These are phyloP conservation scores for Ramaria sp. DNA, from an alignment of 768 basidiomycete species.

Conservation along the genomic window DNA sequence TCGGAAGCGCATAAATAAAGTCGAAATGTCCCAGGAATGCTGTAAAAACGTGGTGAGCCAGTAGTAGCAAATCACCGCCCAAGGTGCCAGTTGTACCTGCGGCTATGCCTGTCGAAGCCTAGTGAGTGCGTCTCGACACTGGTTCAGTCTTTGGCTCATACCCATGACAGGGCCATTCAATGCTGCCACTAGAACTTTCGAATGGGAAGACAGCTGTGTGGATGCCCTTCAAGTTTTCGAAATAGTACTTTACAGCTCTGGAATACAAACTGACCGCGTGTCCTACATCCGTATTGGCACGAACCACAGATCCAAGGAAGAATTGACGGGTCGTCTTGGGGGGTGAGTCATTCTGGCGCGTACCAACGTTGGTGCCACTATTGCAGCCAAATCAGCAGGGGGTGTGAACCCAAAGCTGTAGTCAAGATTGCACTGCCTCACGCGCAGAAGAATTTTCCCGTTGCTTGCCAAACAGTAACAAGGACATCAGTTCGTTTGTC, in stretches of 20 bases:
- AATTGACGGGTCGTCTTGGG: slow-evolving; percentile 29
- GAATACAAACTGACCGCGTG: slow-evolving; percentile 40
- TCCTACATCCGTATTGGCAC: slow-evolving; percentile 47
- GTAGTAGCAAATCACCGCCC: background rate
- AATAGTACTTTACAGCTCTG: background rate
- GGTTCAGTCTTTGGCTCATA: slow-evolving; percentile 14
- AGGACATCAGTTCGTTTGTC: slow-evolving; percentile 50
- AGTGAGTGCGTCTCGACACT: slow-evolving; percentile 1
- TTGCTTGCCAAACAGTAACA: slow-evolving; percentile 61
- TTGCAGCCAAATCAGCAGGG: background rate
- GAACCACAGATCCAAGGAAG: slow-evolving; percentile 34
- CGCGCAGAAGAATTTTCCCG: slow-evolving; percentile 68
- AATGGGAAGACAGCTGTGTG: slow-evolving; percentile 51
- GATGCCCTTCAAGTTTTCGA: background rate
- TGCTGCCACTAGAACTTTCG: slow-evolving; percentile 59
- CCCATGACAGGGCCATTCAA: slow-evolving; percentile 72
- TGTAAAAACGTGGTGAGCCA: slow-evolving; percentile 16
- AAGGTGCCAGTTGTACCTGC: slow-evolving; percentile 31
- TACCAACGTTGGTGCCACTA: slow-evolving; percentile 48
- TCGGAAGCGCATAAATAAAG: slow-evolving; percentile 57
- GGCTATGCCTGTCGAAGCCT: slow-evolving; percentile 39
- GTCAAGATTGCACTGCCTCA: slow-evolving; percentile 22
- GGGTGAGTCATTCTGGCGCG: background rate
- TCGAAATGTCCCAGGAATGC: slow-evolving; percentile 66
- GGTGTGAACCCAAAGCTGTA: background rate